Evolutionary conservation across 1,139 yeast species (phyloP), one percentile per base, ranked within the genome.

Genomic region (Diutina neorugosa): DNA sequence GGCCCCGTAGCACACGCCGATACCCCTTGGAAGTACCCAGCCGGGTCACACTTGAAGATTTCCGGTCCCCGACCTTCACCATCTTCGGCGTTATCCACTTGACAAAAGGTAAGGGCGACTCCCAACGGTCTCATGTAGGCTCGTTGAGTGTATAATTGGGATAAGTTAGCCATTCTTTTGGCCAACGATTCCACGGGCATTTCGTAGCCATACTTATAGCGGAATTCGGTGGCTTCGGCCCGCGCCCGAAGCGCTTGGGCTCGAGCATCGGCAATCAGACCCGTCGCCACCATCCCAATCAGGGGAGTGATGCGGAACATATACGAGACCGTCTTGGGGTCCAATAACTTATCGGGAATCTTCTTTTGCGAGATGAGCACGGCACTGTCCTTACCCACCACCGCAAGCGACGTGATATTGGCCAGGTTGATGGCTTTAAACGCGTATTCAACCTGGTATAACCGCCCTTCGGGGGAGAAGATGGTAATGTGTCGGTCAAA

Each of bases 121-220:
- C 97, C 97, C 59, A 91, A 76, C 27, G 98, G 98, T 69, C 98
- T 82, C 98, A 93, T 93, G 69, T 93, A 93, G n/a, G 98, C 98
- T 65, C 98, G 80, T 70, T 93, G 98, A 50, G 98, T 93, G 69
- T 90, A 93, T 59, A 93, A 81, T 73, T 93, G 98, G 52, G 96
- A 86, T 63, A 90, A 72, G 65, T 93, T 93, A 55, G 98, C 98
- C 86, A 93, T 85, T 65, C 97, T 80, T 73, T 91, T 93, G 52
- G 97, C 90, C 62, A 93, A 76, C 52, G 87, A 90, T 65, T 90
- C 96, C 59, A 89, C 90, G 2, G 98, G 98, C 89, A 93, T 91
- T 64, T 89, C 97, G 66, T 90, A 93, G 40, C 98, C 98, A 66
- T 88, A 88, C 66, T 87, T 86, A 71, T 93, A 91, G 63, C 89